phyloP scores from a whole-genome alignment of 805 yeast genomes.

The Wickerhamiella sergipiensis region DNA sequence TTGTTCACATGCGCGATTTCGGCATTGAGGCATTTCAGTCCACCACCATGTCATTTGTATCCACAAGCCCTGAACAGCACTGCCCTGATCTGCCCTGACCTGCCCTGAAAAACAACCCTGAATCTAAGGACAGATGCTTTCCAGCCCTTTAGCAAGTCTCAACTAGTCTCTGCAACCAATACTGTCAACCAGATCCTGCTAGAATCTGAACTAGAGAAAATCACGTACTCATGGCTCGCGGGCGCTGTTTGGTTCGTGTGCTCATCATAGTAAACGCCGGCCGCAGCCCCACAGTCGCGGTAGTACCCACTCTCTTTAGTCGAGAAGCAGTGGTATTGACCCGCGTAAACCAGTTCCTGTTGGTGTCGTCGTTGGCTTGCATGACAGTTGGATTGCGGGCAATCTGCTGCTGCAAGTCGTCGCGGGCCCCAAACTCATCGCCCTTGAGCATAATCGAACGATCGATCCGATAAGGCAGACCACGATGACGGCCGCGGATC shows the following conservation, averaged over 20 bases:
- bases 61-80: too few species aligned
- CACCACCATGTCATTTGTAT: too few species aligned
- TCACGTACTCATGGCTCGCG: not conserved
- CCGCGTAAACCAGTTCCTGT: conserved; percentile 13
- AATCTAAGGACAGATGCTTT: too few species aligned
- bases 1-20: too few species aligned
- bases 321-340: conserved; percentile 15
- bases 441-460: conserved; percentile 84
- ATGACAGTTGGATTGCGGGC: conserved; percentile 11
- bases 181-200: too few species aligned
- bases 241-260: not conserved
- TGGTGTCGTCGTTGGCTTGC: not conserved
- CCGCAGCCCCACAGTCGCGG: conserved; percentile 8
- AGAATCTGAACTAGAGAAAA: too few species aligned
- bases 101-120: too few species aligned
- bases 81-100: too few species aligned
- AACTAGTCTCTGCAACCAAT: too few species aligned
- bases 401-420: conserved; percentile 15
- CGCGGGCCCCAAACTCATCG: conserved; percentile 29
- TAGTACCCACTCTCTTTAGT: conserved; percentile 8
- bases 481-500: conserved; percentile 94
- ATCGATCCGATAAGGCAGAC: conserved; percentile 83
- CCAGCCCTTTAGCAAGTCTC: too few species aligned
- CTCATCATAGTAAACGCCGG: conserved; percentile 1
- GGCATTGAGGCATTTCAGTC: too few species aligned